A percentile compares a stretch with the other conserved stretches of the same genome.
phyloP scores from a whole-genome alignment of 495 filamentous ascomycete genomes.

The Neurospora sp. region DNA sequence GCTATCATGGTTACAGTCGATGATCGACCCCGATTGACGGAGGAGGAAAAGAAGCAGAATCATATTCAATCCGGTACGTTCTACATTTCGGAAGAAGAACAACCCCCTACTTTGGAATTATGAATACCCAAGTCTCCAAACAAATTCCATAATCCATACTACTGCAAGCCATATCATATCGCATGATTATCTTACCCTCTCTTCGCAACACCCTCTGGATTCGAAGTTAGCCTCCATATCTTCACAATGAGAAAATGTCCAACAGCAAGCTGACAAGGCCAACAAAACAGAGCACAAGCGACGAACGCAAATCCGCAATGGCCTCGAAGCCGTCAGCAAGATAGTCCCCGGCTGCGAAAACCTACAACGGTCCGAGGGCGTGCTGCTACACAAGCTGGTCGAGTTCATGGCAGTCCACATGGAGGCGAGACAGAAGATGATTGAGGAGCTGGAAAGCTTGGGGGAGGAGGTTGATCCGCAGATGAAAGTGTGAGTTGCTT shows the following conservation, averaged over 20 bases:
- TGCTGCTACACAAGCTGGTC: constrained; percentile 68
- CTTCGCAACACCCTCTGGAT: not conserved
- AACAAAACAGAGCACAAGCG: constrained; percentile 64
- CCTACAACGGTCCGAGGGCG: constrained; percentile 73
- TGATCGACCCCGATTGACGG: constrained; percentile 69
- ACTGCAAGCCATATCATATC: not conserved
- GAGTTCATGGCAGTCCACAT: constrained; percentile 60
- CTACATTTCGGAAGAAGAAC: not conserved
- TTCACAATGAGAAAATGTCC: not conserved
- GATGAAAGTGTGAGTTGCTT: constrained; percentile 11
- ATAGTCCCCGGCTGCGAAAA: constrained; percentile 77
- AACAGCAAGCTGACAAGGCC: not conserved
- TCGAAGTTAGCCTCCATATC: not conserved
- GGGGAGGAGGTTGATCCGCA: constrained; percentile 12
- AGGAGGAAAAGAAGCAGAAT: constrained; percentile 83
- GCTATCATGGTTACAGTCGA: constrained; percentile 8
- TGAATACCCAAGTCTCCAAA: not conserved
- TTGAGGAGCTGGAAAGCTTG: constrained; percentile 22
- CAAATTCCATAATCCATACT: not conserved
- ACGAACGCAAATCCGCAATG: constrained; percentile 71
- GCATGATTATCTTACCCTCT: not conserved
- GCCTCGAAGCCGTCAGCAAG: constrained; percentile 75
- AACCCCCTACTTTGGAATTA: not conserved
- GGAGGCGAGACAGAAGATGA: constrained; percentile 47
- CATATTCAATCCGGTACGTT: constrained; percentile 62